Evolutionary conservation across 148 eudicot species (phyloP).

Genomic region (Chenopodium album): DNA sequence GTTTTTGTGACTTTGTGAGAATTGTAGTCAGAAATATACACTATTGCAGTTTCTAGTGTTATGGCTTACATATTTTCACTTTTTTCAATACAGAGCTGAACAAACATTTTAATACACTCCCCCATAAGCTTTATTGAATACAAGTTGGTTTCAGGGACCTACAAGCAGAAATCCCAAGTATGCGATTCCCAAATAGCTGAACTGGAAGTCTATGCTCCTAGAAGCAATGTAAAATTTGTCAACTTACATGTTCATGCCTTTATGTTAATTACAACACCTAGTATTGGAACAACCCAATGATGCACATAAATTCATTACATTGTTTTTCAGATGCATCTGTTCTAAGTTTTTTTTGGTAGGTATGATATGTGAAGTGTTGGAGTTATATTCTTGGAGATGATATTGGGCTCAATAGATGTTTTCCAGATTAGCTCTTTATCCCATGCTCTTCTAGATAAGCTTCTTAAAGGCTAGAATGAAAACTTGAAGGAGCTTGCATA

Average conservation of each 20-base stretch:
- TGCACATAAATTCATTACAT: too few relatives aligned
- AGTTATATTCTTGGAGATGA: too few relatives aligned
- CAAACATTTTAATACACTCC: conserved; percentile 94
- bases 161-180: conserved; percentile 66
- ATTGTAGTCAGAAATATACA: background rate
- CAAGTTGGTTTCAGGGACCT: conserved; percentile 80
- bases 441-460: conserved; percentile 78
- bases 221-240: background rate
- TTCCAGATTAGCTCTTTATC: conserved; percentile 73
- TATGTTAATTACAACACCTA: too few relatives aligned
- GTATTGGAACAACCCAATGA: too few relatives aligned
- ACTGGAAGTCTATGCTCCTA: background rate
- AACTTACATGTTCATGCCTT: background rate
- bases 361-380: too few relatives aligned
- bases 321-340: too few relatives aligned
- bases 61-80: conserved; percentile 12
- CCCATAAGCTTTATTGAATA: conserved; percentile 87
- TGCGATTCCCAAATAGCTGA: conserved; percentile 18
- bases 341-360: too few relatives aligned
- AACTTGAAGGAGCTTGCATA: conserved; percentile 88
- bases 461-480: conserved; percentile 92
- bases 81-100: conserved; percentile 57
- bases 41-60: background rate
- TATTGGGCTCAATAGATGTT: too few relatives aligned
- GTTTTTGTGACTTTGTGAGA: background rate